Evolutionary conservation across 2,329 filamentous ascomycete genomes (phyloP).

Genomic region (Pseudopithomyces maydicus): DNA sequence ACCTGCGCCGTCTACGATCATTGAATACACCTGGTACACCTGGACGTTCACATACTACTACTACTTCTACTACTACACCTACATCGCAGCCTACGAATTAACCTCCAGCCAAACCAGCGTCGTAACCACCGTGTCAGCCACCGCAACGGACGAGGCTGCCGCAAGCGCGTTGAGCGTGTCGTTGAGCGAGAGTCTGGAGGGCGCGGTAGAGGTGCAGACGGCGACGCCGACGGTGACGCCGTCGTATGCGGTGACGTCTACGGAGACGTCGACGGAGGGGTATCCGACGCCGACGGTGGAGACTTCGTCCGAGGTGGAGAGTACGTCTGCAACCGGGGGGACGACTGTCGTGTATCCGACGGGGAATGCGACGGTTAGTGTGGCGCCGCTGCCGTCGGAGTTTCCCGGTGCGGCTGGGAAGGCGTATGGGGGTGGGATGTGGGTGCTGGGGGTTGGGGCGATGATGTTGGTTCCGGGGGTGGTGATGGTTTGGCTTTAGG

Average conservation of each 20-base stretch:
- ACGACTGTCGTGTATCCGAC: background rate
- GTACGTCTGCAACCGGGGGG: too few species aligned
- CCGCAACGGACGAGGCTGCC: background rate
- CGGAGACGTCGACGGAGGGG: background rate
- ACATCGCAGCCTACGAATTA: background rate
- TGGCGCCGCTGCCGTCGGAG: background rate
- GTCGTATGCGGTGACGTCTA: background rate
- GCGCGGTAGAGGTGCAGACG: background rate
- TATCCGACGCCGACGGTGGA: too few species aligned
- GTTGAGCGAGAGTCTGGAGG: background rate
- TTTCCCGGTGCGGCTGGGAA: background rate
- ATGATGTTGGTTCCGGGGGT: background rate
- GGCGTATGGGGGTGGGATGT: background rate
- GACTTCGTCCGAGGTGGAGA: too few species aligned
- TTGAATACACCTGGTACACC: conserved; percentile 4
- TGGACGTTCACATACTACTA: conserved; percentile 3
- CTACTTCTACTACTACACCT: conserved; percentile 8
- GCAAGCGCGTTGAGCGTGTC: conserved; percentile 1
- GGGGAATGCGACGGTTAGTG: background rate
- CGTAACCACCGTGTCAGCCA: background rate
- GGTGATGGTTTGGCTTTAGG: background rate
- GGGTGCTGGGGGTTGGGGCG: background rate
- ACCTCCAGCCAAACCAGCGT: background rate
- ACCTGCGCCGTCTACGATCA: background rate
- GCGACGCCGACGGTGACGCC: background rate